phyloP scores from a whole-genome alignment of 192 early-diverging fungal genomes.

The Gamsiella multidivaricata region DNA sequence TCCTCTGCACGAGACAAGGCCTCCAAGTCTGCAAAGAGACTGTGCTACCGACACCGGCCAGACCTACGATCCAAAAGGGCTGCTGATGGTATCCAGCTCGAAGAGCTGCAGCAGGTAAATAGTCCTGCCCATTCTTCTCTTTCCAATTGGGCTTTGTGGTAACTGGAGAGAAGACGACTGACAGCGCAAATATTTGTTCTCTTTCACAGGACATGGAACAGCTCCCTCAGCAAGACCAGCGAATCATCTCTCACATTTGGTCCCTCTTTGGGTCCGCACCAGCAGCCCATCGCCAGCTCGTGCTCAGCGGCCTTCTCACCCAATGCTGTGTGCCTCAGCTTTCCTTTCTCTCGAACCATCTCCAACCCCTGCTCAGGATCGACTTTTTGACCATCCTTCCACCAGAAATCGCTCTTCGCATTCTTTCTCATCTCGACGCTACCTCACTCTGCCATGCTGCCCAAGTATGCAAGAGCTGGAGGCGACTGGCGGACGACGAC shows the following conservation, averaged over 20 bases:
- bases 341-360: slow-evolving; percentile 77
- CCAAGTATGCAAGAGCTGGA: slow-evolving; percentile 87
- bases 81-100: slow-evolving; percentile 55
- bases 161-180: slow-evolving; percentile 1
- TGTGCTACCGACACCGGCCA: slow-evolving; percentile 64
- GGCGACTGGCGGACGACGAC: slow-evolving; percentile 86
- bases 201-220: slow-evolving; percentile 60
- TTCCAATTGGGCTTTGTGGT: too few species aligned
- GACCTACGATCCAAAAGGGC: slow-evolving; percentile 56
- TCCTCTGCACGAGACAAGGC: background rate
- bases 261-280: slow-evolving; percentile 74
- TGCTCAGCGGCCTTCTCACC: slow-evolving; percentile 81
- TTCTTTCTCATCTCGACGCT: slow-evolving; percentile 93
- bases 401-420: slow-evolving; percentile 81
- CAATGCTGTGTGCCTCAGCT: slow-evolving; percentile 89
- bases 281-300: slow-evolving; percentile 69
- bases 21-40: slow-evolving; percentile 19
- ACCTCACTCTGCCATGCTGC: slow-evolving; percentile 90
- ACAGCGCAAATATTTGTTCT: background rate
- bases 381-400: slow-evolving; percentile 86
- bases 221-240: slow-evolving; percentile 65
- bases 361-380: slow-evolving; percentile 80
- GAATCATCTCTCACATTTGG: slow-evolving; percentile 78
- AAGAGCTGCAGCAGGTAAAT: slow-evolving; percentile 59
- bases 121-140: background rate